Evolutionary conservation across 2,329 filamentous ascomycete species (phyloP).

Genomic region (Penicillium sp.): DNA sequence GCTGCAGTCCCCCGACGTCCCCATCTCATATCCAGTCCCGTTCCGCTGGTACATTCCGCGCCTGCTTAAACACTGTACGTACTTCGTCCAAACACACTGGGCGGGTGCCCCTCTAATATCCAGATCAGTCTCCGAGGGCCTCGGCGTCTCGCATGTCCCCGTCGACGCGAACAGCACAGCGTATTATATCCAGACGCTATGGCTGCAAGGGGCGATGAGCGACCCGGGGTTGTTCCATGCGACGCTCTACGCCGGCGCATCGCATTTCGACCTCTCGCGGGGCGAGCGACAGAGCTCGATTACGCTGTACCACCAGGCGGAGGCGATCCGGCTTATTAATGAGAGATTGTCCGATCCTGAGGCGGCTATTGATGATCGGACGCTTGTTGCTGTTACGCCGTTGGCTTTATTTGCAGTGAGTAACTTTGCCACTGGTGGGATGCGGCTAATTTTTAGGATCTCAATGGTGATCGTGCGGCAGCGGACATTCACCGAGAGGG

Average conservation of each 20-base stretch:
- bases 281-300: not conserved
- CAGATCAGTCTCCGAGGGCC: slow-evolving; percentile 2
- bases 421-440: not conserved
- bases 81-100: not conserved
- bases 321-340: slow-evolving; percentile 7
- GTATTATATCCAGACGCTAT: slow-evolving; percentile 1
- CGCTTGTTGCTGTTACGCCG: not conserved
- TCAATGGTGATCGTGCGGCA: slow-evolving; percentile 4
- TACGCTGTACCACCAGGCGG: slow-evolving; percentile 7
- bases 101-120: not conserved
- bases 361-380: slow-evolving; percentile 4
- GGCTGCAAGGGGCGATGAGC: slow-evolving; percentile 5
- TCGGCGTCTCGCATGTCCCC: not conserved
- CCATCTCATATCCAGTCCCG: slow-evolving; percentile 2
- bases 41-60: slow-evolving; percentile 9
- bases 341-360: not conserved
- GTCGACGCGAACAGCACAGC: slow-evolving; percentile 6
- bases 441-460: not conserved
- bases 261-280: not conserved
- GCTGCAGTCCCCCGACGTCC: not conserved
- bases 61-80: slow-evolving; percentile 4
- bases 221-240: slow-evolving; percentile 15
- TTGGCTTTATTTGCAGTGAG: slow-evolving; percentile 9
- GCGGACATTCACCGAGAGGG: slow-evolving; percentile 5
- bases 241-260: slow-evolving; percentile 7